Percentiles rank a stretch among this genome's conserved stretches.
Evolutionary conservation across 768 basidiomycete genomes (phyloP).

Genomic region (Boletus rubropictus): DNA sequence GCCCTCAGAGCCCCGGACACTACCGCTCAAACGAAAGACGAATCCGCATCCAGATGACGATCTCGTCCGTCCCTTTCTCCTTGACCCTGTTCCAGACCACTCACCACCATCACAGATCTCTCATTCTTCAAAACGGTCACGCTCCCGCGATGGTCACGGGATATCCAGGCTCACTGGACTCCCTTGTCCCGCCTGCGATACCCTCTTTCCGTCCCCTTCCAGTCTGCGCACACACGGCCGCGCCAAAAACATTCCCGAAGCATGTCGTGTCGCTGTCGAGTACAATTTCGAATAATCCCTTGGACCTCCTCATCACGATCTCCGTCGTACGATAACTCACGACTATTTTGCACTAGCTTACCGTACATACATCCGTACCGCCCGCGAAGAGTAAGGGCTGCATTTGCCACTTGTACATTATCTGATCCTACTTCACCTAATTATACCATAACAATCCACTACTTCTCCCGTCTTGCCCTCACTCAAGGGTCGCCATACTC

Average conservation of each 20-base stretch:
- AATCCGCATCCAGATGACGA: slow-evolving; percentile 39
- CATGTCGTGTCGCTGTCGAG: slow-evolving; percentile 67
- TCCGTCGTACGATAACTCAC: slow-evolving; percentile 30
- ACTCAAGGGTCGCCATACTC: background rate
- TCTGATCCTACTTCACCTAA: too few species aligned
- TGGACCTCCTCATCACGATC: slow-evolving; percentile 14
- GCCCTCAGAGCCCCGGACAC: slow-evolving; percentile 23
- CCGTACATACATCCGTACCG: slow-evolving; percentile 25
- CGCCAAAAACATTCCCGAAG: slow-evolving; percentile 51
- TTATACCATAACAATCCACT: slow-evolving; percentile 34
- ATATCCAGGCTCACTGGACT: slow-evolving; percentile 42
- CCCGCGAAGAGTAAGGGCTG: slow-evolving; percentile 14
- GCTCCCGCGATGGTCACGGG: slow-evolving; percentile 37
- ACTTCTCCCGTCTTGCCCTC: slow-evolving; percentile 5
- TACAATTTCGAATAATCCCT: slow-evolving; percentile 57
- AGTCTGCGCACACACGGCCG: slow-evolving; percentile 57
- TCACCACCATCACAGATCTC: slow-evolving; percentile 37
- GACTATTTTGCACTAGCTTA: slow-evolving; percentile 27
- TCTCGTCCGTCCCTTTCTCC: slow-evolving; percentile 28
- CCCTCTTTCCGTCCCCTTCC: slow-evolving; percentile 54
- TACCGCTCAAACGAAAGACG: slow-evolving; percentile 46
- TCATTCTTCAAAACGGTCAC: slow-evolving; percentile 54
- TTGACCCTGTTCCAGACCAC: slow-evolving; percentile 6
- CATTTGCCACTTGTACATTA: slow-evolving; percentile 8
- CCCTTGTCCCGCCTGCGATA: slow-evolving; percentile 73